Percentiles rank a stretch among this genome's conserved stretches.
phyloP scores from a whole-genome alignment of 2,329 filamentous ascomycete species.

The Botrytis byssoidea region DNA sequence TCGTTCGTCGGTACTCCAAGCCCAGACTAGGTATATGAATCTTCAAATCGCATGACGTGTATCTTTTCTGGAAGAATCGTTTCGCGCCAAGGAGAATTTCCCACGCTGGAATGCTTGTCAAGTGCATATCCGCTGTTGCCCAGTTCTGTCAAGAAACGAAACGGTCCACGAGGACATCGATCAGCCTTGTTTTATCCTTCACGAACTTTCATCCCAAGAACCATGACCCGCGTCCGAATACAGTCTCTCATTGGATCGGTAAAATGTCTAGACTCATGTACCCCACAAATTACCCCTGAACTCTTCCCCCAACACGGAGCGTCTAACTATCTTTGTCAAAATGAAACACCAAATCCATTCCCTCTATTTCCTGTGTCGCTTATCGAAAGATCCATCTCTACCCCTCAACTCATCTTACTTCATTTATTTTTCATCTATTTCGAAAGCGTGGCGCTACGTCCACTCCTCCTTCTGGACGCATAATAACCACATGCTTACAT shows the following conservation, averaged over 20 bases:
- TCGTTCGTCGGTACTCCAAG: neutral
- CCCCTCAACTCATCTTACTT: slow-evolving; percentile 16
- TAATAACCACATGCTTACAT: neutral
- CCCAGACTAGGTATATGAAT: neutral
- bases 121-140: neutral
- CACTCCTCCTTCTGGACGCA: neutral
- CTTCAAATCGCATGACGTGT: neutral
- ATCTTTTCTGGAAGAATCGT: neutral
- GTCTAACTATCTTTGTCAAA: slow-evolving; percentile 2
- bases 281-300: slow-evolving; percentile 13
- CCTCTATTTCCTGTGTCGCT: neutral
- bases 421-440: slow-evolving; percentile 19
- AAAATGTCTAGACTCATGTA: neutral
- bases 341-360: slow-evolving; percentile 12
- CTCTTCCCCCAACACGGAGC: neutral
- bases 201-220: neutral
- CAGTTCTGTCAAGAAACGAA: neutral
- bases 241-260: neutral
- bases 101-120: neutral
- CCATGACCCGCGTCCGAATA: neutral
- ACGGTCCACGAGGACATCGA: neutral
- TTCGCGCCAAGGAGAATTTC: slow-evolving; percentile 5
- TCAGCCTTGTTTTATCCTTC: neutral
- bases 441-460: neutral
- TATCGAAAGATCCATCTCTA: slow-evolving; percentile 8